A percentile compares a stretch with the other conserved stretches of the same genome.
phyloP scores from a whole-genome alignment of 768 basidiomycete species.

The Boletus reticulatus region DNA sequence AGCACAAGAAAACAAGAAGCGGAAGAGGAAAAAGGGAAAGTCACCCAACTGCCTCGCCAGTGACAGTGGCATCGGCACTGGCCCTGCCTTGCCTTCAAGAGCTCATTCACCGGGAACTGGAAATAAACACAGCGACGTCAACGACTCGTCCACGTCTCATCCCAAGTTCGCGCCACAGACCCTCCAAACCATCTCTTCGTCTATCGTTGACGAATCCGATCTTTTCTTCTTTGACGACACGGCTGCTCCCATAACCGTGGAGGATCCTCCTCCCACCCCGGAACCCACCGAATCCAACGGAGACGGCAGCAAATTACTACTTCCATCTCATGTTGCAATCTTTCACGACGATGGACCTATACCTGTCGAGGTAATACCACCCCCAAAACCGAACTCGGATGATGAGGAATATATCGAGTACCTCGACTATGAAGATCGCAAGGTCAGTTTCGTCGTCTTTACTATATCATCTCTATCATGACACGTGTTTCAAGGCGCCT shows the following conservation, averaged over 20 bases:
- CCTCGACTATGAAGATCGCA: slow-evolving; percentile 67
- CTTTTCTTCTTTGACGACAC: slow-evolving; percentile 53
- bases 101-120: slow-evolving; percentile 16
- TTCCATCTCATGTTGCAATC: slow-evolving; percentile 72
- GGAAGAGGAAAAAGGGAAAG: slow-evolving; percentile 29
- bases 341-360: slow-evolving; percentile 32
- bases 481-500: slow-evolving; percentile 37
- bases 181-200: slow-evolving; percentile 14
- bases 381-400: slow-evolving; percentile 42
- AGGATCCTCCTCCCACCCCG: slow-evolving; percentile 5
- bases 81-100: slow-evolving; percentile 20
- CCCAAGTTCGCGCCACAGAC: slow-evolving; percentile 43
- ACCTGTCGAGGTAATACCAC: slow-evolving; percentile 46
- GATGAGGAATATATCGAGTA: slow-evolving; percentile 74
- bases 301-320: slow-evolving; percentile 37
- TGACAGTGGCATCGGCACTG: slow-evolving; percentile 6
- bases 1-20: slow-evolving; percentile 19
- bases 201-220: slow-evolving; percentile 13
- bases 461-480: neutral
- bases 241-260: slow-evolving; percentile 37
- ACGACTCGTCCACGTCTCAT: slow-evolving; percentile 14
- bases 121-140: neutral
- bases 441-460: slow-evolving; percentile 38
- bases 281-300: slow-evolving; percentile 19
- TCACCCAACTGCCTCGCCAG: slow-evolving; percentile 15